Conservation (phyloP, 169 alveolate genomes). For the Plasmodium gonderi region DNA sequence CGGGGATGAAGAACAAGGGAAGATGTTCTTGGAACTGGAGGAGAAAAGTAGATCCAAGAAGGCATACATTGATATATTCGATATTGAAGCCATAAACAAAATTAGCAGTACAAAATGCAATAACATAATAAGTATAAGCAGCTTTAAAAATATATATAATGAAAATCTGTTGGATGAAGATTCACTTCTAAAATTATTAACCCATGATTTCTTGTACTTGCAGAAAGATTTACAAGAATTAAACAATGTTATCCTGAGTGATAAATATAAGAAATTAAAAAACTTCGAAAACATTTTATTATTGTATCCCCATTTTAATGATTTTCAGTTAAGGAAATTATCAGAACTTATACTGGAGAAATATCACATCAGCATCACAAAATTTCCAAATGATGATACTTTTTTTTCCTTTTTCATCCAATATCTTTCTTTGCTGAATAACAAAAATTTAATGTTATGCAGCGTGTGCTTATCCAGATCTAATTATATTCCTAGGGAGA, state of each 20-base stretch:
- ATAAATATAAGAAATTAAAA: slow-evolving; percentile 66
- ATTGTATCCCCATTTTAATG: slow-evolving; percentile 68
- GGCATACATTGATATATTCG: slow-evolving; percentile 36
- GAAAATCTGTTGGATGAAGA: slow-evolving; percentile 70
- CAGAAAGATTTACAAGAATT: slow-evolving; percentile 72
- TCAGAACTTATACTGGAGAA: slow-evolving; percentile 63
- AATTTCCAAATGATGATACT: background rate
- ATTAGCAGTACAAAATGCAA: slow-evolving; percentile 59
- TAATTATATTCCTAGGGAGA: slow-evolving; percentile 4
- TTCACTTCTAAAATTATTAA: slow-evolving; percentile 33
- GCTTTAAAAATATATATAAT: slow-evolving; percentile 69
- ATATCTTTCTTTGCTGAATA: slow-evolving; percentile 40
- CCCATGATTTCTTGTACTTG: slow-evolving; percentile 33
- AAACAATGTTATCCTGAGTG: slow-evolving; percentile 44
- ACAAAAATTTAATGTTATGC: slow-evolving; percentile 54
- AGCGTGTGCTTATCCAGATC: slow-evolving; percentile 73
- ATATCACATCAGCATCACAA: background rate
- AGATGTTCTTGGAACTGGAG: slow-evolving; percentile 27
- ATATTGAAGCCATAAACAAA: slow-evolving; percentile 46
- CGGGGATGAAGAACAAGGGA: slow-evolving; percentile 12
- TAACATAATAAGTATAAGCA: slow-evolving; percentile 71
- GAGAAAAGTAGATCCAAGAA: slow-evolving; percentile 16
- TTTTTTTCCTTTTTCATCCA: slow-evolving; percentile 36
- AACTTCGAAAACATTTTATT: slow-evolving; percentile 68
- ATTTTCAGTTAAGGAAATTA: slow-evolving; percentile 59